Base-by-base conservation (phyloP, 176 grass and related monocot genomes). In the Secale cereale region DNA sequence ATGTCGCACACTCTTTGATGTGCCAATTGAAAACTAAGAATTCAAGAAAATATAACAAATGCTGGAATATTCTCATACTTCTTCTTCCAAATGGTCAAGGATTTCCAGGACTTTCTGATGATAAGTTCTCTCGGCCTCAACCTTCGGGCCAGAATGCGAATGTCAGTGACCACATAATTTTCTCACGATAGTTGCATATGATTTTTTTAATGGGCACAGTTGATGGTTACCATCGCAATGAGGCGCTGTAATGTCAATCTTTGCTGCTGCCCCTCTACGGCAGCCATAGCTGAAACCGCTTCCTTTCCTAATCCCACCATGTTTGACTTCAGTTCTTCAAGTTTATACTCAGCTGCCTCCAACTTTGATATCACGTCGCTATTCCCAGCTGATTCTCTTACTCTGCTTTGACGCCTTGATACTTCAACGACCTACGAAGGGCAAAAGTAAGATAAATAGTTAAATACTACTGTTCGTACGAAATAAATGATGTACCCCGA, bases 241-340 rank as follows among this genome's bases (percentile, higher is more conserved):
- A 98, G 91, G 27, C 91, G 89, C 30, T 95, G 96, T 79, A 98
- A 88, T 65, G 96, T 95, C 65, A 95, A 88, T 61, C 93, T 82
- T 90, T 98, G 96, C 80, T 98, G 96, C 57, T 98, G 96, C 67
- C 81, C 83, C 86, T 98, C 96, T 76, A 95, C 91, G 19, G 93
- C 96, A 71, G 87, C 87, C 96, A 98, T 98, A 83, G 93, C 88
- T 88, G 88, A 83, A 72, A 91, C 86, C 78, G 93, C 96, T 87
- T 98, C 96, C 79, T 92, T 98, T 22, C 96, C 96, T 37, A 98
- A 57, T 59, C 84, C 86, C 69, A 85, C 85, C 96, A 95, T 98
- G 81, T 74, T 94, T 54, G 96, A 95, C 81, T 94, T 98, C 33
- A 98, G 82, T 81, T 98, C 96, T 86, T 98, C 89, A 57, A 98